Conservation (phyloP, 352 stramenopile species). For the Paralagenidium karlingii region DNA sequence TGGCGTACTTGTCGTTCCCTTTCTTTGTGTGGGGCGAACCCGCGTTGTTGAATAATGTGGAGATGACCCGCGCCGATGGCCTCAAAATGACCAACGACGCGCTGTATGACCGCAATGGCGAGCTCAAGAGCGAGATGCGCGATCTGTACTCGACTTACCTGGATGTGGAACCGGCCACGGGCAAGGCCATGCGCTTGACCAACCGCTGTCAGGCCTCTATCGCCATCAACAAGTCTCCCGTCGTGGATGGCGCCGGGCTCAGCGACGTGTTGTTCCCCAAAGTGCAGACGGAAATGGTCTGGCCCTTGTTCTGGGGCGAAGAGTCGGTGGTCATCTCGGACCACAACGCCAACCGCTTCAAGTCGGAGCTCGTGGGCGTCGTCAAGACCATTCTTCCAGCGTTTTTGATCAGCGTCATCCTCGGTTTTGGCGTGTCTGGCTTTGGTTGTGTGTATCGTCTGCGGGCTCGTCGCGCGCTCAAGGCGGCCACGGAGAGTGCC, state of each 20-base stretch:
- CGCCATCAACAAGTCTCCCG: slow-evolving; percentile 22
- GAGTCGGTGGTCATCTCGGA: slow-evolving; percentile 27
- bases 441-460: too few species aligned
- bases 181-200: slow-evolving; percentile 48
- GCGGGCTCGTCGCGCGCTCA: too few species aligned
- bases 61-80: slow-evolving; percentile 46
- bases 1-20: slow-evolving; percentile 62
- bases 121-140: slow-evolving; percentile 24
- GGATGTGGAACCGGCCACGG: slow-evolving; percentile 50
- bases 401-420: too few species aligned
- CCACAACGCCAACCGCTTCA: slow-evolving; percentile 27
- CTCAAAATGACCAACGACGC: slow-evolving; percentile 14
- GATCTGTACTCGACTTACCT: slow-evolving; percentile 43
- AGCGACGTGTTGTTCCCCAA: slow-evolving; percentile 44
- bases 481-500: too few species aligned
- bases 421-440: too few species aligned
- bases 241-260: slow-evolving; percentile 22
- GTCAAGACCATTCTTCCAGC: too few species aligned
- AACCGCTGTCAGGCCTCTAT: slow-evolving; percentile 54
- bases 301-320: slow-evolving; percentile 40
- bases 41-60: slow-evolving; percentile 22
- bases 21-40: slow-evolving; percentile 49
- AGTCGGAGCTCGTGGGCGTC: too few species aligned
- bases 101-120: slow-evolving; percentile 31
- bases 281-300: slow-evolving; percentile 32